These are phyloP conservation scores for Rhizomucor miehei DNA, from an alignment of 371 early-diverging fungal species.

Conservation along the genomic window DNA sequence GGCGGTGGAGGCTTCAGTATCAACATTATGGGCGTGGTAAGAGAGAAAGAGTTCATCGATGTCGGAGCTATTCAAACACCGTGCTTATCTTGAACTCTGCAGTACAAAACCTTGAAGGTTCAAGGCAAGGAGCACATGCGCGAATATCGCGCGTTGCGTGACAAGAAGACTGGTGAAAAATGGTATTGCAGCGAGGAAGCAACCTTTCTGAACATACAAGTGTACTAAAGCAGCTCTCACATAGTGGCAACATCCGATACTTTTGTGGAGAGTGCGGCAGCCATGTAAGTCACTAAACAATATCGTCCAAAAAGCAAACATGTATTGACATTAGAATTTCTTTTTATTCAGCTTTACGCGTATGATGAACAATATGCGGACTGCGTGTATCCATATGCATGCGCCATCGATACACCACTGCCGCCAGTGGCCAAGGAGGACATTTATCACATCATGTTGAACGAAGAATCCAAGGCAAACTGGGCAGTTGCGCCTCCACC, in stretches of 20 bases:
- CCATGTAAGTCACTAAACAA: not conserved
- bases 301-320: not conserved
- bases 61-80: not conserved
- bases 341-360: constrained; percentile 33
- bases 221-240: too few species aligned
- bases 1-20: constrained; percentile 46
- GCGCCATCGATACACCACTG: constrained; percentile 41
- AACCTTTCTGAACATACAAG: too few species aligned
- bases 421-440: constrained; percentile 20
- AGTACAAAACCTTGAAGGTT: constrained; percentile 33
- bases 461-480: constrained; percentile 29
- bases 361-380: constrained; percentile 29
- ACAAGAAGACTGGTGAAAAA: constrained; percentile 29
- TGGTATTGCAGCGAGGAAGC: constrained; percentile 22
- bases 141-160: constrained; percentile 34
- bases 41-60: not conserved
- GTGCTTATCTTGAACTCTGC: not conserved
- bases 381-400: constrained; percentile 39
- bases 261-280: constrained; percentile 47
- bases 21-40: constrained; percentile 46
- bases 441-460: constrained; percentile 29
- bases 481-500: constrained; percentile 29
- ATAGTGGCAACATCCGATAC: constrained; percentile 42
- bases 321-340: not conserved
- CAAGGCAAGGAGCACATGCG: constrained; percentile 34